Base-by-base conservation (phyloP, 176 grass and related monocot genomes). In the Aegilops longissima region DNA sequence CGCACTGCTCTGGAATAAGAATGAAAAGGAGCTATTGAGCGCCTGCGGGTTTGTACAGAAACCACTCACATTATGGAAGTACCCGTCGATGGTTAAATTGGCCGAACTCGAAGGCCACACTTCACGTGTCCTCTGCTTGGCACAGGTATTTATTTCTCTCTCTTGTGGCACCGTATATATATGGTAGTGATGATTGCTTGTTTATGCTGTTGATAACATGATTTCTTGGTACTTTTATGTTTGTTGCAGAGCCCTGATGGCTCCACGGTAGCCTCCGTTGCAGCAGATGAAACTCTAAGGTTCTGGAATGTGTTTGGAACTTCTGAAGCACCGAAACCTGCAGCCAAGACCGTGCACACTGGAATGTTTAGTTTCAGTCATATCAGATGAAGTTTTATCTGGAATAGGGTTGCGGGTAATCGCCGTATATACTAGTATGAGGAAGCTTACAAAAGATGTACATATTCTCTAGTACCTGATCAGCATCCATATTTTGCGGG, bases 1-100 rank as follows among this genome's bases (percentile, higher is more conserved):
- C 44, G 66, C 80, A 21, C 54, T 90, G n/a, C 77, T 88, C 33
- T 94, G 93, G 93, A 92, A 88, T 70, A 94, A 90, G 90, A 89
- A 88, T 81, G 84, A 88, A 71, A 84, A 82, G 8, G 87, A 94
- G 73, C 75, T 94, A 5, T 35, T 92, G 29, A 94, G 90, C 40
- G 81, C 90, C 42, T 88, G 91, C 27, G 92, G 81, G 17, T 87
- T 77, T 62, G 63, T 85, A 9, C 77, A 90, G 21, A 90, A 86
- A 47, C 87, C 86, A 51, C 84, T 92, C 14, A 76, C 58, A 24
- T 77, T 92, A 12, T 94, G 93, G 93, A 89, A 90, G 23, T 92
- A 92, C 66, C 90, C 92, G 14, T 87, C 77, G 1, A 90, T 94
- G 92, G 61, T 83, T 56, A 94, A 87, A 82, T 81, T 91, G 47